Conservation (phyloP, 2,329 filamentous ascomycete genomes). For the Bertia moriformis region DNA sequence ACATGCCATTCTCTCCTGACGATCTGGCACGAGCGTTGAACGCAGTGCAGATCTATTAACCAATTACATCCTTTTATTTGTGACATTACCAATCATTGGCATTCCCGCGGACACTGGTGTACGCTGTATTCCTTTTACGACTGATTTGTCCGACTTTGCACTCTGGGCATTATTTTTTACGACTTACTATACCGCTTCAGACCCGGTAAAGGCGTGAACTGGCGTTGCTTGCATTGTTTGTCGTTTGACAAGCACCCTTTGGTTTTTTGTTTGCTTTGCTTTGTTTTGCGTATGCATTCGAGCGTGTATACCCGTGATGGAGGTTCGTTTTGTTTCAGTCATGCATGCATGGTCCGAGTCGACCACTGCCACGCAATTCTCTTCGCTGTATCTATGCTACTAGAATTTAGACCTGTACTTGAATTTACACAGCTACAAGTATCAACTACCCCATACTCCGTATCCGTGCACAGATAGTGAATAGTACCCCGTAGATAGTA, state of each 20-base stretch:
- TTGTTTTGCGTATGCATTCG: neutral
- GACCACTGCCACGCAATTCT: too few species aligned
- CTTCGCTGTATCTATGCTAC: too few species aligned
- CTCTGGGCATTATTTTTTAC: neutral
- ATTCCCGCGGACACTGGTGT: neutral
- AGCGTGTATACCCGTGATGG: neutral
- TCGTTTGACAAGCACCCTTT: neutral
- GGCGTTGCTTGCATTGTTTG: neutral
- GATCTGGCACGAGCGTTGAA: constrained; percentile 19
- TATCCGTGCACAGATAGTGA: too few species aligned
- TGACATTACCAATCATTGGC: neutral
- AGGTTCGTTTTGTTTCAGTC: too few species aligned
- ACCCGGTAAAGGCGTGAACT: neutral
- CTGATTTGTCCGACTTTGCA: neutral
- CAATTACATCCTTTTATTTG: constrained; percentile 3
- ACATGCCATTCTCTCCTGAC: constrained; percentile 15
- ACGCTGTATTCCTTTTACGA: neutral
- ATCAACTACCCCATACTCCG: too few species aligned
- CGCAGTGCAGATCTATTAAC: constrained; percentile 16
- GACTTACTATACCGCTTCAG: neutral
- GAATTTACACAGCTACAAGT: too few species aligned
- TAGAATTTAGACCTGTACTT: too few species aligned
- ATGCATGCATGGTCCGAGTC: too few species aligned
- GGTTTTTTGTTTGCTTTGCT: neutral
- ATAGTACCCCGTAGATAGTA: too few species aligned